Evolutionary conservation across 1,139 yeast species (phyloP).

Genomic region (Pichia sp.): DNA sequence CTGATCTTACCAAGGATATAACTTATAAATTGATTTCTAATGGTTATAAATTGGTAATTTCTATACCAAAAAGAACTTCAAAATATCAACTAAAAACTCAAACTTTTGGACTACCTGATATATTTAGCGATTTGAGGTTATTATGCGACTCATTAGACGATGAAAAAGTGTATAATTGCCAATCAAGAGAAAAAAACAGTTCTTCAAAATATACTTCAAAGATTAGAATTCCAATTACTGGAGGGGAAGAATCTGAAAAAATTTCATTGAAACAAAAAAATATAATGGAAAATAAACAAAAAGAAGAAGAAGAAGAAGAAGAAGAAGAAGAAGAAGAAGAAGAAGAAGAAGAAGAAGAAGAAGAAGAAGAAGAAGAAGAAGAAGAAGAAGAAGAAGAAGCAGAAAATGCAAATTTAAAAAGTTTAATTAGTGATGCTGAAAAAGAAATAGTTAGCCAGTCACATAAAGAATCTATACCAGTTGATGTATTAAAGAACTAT

Average conservation of each 20-base stretch:
- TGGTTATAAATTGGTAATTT: slow-evolving; percentile 14
- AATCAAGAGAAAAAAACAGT: not conserved
- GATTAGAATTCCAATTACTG: slow-evolving; percentile 4
- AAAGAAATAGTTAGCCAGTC: not conserved
- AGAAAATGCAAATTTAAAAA: not conserved
- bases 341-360: not conserved
- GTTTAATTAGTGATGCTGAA: not conserved
- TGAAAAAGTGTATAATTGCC: not conserved
- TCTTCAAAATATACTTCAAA: not conserved
- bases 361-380: not conserved
- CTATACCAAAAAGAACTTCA: slow-evolving; percentile 12
- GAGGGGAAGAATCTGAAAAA: not conserved
- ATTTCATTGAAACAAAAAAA: not conserved
- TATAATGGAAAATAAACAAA: not conserved
- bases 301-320: not conserved
- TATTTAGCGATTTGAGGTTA: not conserved
- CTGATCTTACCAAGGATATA: slow-evolving; percentile 10
- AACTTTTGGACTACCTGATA: slow-evolving; percentile 2
- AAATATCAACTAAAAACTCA: slow-evolving; percentile 1
- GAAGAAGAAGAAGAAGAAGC: not conserved
- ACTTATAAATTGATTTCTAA: slow-evolving; percentile 8
- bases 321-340: not conserved
- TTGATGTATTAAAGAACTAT: slow-evolving; percentile 18
- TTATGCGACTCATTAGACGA: not conserved
- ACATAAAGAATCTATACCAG: not conserved